A percentile compares a stretch with the other conserved stretches of the same genome.
Conservation (phyloP, 1,139 yeast genomes). For the Yamadazyma jaroonii region DNA sequence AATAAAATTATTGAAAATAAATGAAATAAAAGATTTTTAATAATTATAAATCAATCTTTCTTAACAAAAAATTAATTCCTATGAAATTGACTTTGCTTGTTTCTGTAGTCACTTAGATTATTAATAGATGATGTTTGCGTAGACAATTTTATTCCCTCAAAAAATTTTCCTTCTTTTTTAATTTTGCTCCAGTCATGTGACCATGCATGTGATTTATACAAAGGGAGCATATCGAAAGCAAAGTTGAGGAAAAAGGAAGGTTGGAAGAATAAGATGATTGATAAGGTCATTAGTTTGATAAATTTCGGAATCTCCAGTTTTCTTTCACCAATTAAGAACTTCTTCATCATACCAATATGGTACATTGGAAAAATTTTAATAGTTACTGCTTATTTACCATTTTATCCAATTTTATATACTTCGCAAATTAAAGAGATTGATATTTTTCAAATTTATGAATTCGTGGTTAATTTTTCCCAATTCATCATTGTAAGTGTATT, state of each 20-base stretch:
- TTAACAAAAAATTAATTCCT: no score
- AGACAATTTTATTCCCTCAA: slow-evolving; percentile 1
- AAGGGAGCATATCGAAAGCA: no score
- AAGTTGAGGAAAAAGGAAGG: no score
- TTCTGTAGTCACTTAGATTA: not conserved
- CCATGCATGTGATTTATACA: no score
- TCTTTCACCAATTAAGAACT: slow-evolving; percentile 2
- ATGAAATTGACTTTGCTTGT: no score
- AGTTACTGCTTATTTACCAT: slow-evolving; percentile 18
- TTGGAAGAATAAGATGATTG: no score
- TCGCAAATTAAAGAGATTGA: slow-evolving; percentile 13
- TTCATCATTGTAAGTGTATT: slow-evolving; percentile 6
- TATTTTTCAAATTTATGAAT: slow-evolving; percentile 5
- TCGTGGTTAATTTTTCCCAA: slow-evolving; percentile 13
- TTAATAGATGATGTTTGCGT: not conserved
- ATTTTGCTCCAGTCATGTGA: no score
- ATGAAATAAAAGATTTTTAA: no score
- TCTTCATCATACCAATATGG: slow-evolving; percentile 9
- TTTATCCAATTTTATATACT: slow-evolving; percentile 19
- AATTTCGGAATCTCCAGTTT: no score
- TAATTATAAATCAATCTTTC: no score
- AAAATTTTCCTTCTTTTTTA: not conserved
- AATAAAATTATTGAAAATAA: no score
- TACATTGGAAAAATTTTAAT: slow-evolving; percentile 15
- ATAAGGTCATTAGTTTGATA: no score